These are phyloP conservation scores for Parachaetomium inaequale DNA, from an alignment of 495 filamentous ascomycete species.

Conservation along the genomic window DNA sequence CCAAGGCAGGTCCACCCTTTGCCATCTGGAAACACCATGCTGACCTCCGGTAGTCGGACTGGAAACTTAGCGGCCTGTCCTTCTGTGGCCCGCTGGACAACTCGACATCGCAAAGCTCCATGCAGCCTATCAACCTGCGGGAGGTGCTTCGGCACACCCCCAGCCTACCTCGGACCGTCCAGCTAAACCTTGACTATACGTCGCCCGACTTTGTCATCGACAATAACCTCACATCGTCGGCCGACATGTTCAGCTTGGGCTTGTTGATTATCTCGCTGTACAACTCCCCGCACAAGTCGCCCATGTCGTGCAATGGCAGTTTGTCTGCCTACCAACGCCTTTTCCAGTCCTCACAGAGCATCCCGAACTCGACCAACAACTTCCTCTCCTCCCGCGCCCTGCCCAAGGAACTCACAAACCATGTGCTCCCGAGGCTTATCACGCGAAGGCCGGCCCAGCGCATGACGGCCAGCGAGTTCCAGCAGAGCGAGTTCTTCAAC, in stretches of 20 bases:
- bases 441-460: conserved; percentile 81
- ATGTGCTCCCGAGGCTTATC: conserved; percentile 77
- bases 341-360: conserved; percentile 68
- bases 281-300: conserved; percentile 85
- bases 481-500: conserved; percentile 91
- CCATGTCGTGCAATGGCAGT: conserved; percentile 74
- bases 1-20: conserved; percentile 58
- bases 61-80: conserved; percentile 93
- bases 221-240: conserved; percentile 69
- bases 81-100: conserved; percentile 76
- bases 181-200: conserved; percentile 86
- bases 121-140: conserved; percentile 71
- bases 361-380: conserved; percentile 74
- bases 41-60: conserved; percentile 65
- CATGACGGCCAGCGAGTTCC: conserved; percentile 86
- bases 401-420: conserved; percentile 69
- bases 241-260: conserved; percentile 91
- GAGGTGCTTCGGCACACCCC: conserved; percentile 83
- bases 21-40: conserved; percentile 18
- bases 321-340: conserved; percentile 76
- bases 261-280: conserved; percentile 85
- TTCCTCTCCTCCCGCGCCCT: conserved; percentile 75
- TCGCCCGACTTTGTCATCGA: conserved; percentile 93
- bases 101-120: conserved; percentile 61
- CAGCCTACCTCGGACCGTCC: conserved; percentile 76